A percentile compares a stretch with the other conserved stretches of the same genome.
These are phyloP conservation scores for Paraphaeosphaeria minitans DNA, from an alignment of 2,329 filamentous ascomycete species.

Conservation along the genomic window DNA sequence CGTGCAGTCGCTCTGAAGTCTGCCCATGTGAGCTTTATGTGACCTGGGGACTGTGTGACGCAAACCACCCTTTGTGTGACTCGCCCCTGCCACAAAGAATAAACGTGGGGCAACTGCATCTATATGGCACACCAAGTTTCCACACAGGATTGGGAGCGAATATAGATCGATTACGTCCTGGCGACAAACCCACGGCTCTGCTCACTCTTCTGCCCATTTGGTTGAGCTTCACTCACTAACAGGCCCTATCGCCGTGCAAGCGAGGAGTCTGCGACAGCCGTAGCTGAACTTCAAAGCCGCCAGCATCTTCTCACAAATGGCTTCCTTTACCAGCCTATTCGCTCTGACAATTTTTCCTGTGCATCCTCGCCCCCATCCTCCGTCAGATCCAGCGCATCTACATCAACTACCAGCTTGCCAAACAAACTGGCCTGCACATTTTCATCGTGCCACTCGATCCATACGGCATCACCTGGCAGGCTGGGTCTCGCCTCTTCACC, in stretches of 20 bases:
- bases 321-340: slow-evolving; percentile 2
- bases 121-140: background rate
- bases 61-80: background rate
- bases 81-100: background rate
- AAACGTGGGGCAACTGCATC: background rate
- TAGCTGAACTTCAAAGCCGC: background rate
- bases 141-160: too few species aligned
- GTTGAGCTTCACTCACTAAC: background rate
- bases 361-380: slow-evolving; percentile 9
- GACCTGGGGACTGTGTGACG: slow-evolving; percentile 1
- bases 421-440: slow-evolving; percentile 18
- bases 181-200: background rate
- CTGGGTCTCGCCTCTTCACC: slow-evolving; percentile 9
- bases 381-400: slow-evolving; percentile 13
- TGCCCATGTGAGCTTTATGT: background rate
- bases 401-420: slow-evolving; percentile 24
- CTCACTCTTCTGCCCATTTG: background rate
- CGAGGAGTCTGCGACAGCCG: background rate
- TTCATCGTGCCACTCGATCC: slow-evolving; percentile 25
- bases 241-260: background rate
- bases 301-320: slow-evolving; percentile 4
- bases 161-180: background rate
- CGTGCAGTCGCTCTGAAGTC: background rate
- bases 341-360: background rate
- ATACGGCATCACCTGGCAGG: slow-evolving; percentile 18